These are phyloP conservation scores for Heterobasidion occidentale DNA, from an alignment of 1,284 basidiomycete species.

Conservation along the genomic window DNA sequence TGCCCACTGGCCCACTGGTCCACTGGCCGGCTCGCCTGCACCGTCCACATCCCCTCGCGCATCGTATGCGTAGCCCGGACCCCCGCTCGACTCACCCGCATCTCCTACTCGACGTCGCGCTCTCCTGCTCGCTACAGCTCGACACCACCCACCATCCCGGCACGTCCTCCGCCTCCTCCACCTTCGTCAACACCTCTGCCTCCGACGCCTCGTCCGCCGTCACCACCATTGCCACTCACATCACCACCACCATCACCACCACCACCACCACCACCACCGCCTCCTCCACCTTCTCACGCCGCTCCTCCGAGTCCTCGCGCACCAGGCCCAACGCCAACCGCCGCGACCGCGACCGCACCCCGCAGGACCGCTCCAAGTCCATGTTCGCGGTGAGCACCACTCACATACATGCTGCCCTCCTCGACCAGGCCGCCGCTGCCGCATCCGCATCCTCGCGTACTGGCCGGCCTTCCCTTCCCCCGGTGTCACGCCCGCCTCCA, in stretches of 20 bases:
- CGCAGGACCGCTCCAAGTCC: no score
- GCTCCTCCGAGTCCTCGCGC: conserved; percentile 48
- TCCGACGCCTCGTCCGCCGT: conserved; percentile 12
- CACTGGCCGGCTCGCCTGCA: no score
- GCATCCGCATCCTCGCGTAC: conserved; percentile 8
- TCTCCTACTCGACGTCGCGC: conserved; percentile 2
- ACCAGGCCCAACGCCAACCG: conserved; percentile 40
- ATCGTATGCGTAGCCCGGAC: no score
- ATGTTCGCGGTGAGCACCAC: conserved; percentile 53
- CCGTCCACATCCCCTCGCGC: no score
- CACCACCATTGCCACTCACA: conserved; percentile 29
- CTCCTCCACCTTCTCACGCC: conserved; percentile 21
- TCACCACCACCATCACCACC: conserved; percentile 30
- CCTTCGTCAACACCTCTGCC: conserved; percentile 34
- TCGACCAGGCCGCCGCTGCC: conserved; percentile 27
- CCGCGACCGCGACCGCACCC: conserved; percentile 55
- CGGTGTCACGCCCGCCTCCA: conserved; percentile 7
- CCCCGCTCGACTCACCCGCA: no score
- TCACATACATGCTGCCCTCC: conserved; percentile 22
- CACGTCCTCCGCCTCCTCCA: conserved; percentile 50
- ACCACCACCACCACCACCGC: conserved; percentile 24
- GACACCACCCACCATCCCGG: conserved; percentile 39
- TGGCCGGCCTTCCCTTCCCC: conserved; percentile 11
- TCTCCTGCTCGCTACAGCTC: conserved; percentile 38
- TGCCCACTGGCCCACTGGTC: no score